These are phyloP conservation scores for Mrakia blollopis DNA, from an alignment of 768 basidiomycete species.

Conservation along the genomic window DNA sequence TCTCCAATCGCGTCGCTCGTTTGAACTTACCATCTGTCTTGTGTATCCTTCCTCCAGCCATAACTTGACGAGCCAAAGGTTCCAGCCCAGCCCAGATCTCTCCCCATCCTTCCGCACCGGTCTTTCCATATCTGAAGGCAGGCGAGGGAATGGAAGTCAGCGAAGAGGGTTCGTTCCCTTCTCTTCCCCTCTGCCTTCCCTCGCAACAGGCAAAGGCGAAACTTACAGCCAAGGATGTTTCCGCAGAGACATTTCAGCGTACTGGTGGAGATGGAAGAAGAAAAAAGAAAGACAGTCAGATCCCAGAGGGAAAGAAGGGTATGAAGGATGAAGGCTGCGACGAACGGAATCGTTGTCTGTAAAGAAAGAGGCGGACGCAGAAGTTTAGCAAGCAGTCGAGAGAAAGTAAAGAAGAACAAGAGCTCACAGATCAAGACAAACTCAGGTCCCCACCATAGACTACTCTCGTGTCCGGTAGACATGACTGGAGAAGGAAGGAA, in stretches of 20 bases:
- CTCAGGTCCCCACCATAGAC: conserved; percentile 26
- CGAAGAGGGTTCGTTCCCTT: too few relatives aligned
- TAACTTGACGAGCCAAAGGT: not conserved
- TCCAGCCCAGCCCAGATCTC: conserved; percentile 29
- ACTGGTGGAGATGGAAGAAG: not conserved
- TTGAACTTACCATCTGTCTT: conserved; percentile 8
- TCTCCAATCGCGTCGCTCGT: too few relatives aligned
- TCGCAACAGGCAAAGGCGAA: not conserved
- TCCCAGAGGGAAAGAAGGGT: too few relatives aligned
- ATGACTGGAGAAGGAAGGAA: not conserved
- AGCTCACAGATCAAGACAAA: conserved; percentile 6
- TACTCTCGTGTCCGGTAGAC: not conserved
- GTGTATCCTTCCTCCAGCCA: conserved; percentile 1
- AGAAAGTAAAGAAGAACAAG: not conserved
- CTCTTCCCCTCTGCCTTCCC: too few relatives aligned
- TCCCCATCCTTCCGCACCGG: conserved; percentile 10
- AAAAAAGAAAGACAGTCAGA: not conserved
- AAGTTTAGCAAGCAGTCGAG: not conserved
- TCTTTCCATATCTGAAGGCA: not conserved
- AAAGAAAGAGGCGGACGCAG: not conserved
- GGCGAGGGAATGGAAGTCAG: not conserved
- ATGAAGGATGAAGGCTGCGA: not conserved
- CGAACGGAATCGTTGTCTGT: not conserved
- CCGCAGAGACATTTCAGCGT: conserved; percentile 17
- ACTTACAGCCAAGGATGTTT: conserved; percentile 5